Percentiles rank a stretch among this genome's conserved stretches.
Conservation (phyloP, 2,329 filamentous ascomycete genomes). For the Aquanectria penicillioides region DNA sequence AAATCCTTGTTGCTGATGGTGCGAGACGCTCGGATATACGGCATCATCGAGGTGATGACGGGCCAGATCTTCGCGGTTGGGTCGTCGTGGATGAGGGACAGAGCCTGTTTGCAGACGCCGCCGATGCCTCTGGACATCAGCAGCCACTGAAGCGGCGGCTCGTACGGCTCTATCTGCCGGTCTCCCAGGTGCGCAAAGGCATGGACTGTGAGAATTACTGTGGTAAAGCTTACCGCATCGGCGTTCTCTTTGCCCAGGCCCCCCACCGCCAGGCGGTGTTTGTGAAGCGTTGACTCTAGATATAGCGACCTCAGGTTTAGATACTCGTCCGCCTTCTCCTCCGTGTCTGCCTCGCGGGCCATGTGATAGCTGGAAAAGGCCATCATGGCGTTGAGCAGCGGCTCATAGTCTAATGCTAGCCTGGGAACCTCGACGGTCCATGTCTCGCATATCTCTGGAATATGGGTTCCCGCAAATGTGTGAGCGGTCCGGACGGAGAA, state of each 20-base stretch:
- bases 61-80: conserved; percentile 25
- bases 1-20: conserved; percentile 18
- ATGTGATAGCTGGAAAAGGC: conserved; percentile 33
- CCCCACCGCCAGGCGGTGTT: conserved; percentile 28
- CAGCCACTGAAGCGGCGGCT: conserved; percentile 38
- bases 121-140: conserved; percentile 35
- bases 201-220: conserved; percentile 35
- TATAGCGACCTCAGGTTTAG: conserved; percentile 30
- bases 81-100: conserved; percentile 23
- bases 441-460: conserved; percentile 20
- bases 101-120: conserved; percentile 26
- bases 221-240: conserved; percentile 35
- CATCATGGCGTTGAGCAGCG: conserved; percentile 37
- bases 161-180: conserved; percentile 31
- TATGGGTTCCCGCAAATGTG: conserved; percentile 32
- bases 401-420: conserved; percentile 34
- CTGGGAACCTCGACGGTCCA: conserved; percentile 34
- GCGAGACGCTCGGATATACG: conserved; percentile 9
- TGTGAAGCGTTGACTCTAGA: conserved; percentile 31
- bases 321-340: conserved; percentile 4
- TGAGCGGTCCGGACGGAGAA: conserved; percentile 29
- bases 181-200: conserved; percentile 31
- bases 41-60: conserved; percentile 18
- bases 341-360: conserved; percentile 5
- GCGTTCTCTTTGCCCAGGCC: conserved; percentile 26